Base-by-base conservation (phyloP, 208 protist species). In the Leptomonas pyrrhocoris region DNA sequence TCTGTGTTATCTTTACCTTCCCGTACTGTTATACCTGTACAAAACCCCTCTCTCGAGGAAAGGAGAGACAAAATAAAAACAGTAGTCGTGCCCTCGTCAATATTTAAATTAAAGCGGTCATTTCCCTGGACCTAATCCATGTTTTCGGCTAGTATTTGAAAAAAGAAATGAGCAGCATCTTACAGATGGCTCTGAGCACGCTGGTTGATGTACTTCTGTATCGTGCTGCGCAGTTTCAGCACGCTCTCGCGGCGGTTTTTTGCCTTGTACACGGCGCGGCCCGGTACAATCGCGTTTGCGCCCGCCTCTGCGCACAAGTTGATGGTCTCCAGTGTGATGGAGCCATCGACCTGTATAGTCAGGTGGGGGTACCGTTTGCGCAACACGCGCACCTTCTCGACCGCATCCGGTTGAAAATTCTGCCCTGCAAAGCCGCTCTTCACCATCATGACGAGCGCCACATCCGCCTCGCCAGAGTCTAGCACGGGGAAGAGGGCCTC, bases 341-440 rank as follows among this genome's bases (percentile, higher is more conserved):
- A 98, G 48, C 99, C 99, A 79, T 99, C 98, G 9, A 99, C 98
- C 80, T 99, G 87, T 68, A 99, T 99, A 63, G 98, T 87, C 7
- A 99, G 63, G 28, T 80, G 54, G 19, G 97, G 94, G 61, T 92
- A 93, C 21, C 69, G 77, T 19, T 65, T 19, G 38, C 98, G 84
- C 5, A 99, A 68, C 50, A 77, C 54, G 28, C 46, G 49, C 13
- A 99, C 98, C 78, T 99, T 99, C 58, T 86, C 81, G 87, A 99
- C 95, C 86, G 96, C 96, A 13, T 98, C 91, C 0, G 64, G 66
- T 97, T 99, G 99, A 76, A 99, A 99, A 2, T 62, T 81, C 83
- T 99, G 98, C 13, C 99, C 99, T 16, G 98, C 99, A 77, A 99
- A 99, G 21, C 99, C 99, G 25, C 98, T 98, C 74, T 99, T 96